Percentiles rank a stretch among this genome's conserved stretches.
These are phyloP conservation scores for Coniochaeta hoffmannii DNA, from an alignment of 2,329 filamentous ascomycete species.

Conservation along the genomic window DNA sequence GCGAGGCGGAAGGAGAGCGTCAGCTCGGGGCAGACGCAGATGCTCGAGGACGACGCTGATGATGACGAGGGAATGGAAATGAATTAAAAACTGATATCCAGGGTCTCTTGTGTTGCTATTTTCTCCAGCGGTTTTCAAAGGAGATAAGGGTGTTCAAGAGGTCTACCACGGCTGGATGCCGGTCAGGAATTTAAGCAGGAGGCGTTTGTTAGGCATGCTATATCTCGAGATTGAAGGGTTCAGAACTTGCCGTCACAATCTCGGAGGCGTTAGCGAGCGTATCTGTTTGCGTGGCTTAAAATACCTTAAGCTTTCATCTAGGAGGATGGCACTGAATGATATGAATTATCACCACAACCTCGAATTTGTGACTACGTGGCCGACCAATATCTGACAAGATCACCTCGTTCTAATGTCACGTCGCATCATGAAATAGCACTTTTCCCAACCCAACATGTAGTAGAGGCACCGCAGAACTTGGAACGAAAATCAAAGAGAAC, in stretches of 20 bases:
- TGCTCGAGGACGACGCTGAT: slow-evolving; percentile 49
- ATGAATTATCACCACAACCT: background rate
- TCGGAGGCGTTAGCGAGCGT: too few relatives aligned
- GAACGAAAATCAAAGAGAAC: background rate
- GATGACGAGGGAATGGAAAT: slow-evolving; percentile 51
- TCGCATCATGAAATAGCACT: background rate
- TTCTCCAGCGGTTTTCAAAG: background rate
- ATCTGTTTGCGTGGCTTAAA: too few relatives aligned
- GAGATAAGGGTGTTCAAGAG: too few relatives aligned
- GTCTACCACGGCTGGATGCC: too few relatives aligned
- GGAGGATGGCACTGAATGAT: background rate
- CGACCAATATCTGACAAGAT: background rate
- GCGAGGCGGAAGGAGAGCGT: slow-evolving; percentile 50
- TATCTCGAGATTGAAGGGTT: too few relatives aligned
- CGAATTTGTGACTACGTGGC: background rate
- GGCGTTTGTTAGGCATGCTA: too few relatives aligned
- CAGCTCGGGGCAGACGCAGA: slow-evolving; percentile 49
- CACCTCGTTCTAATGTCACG: background rate
- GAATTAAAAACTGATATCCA: background rate
- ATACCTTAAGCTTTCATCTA: too few relatives aligned
- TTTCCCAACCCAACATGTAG: background rate
- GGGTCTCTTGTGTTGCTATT: background rate
- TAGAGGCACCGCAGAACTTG: background rate
- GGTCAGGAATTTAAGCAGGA: too few relatives aligned
- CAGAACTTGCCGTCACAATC: too few relatives aligned